Base-by-base conservation (phyloP, 2,329 filamentous ascomycete genomes). In the Colletotrichum sojae region DNA sequence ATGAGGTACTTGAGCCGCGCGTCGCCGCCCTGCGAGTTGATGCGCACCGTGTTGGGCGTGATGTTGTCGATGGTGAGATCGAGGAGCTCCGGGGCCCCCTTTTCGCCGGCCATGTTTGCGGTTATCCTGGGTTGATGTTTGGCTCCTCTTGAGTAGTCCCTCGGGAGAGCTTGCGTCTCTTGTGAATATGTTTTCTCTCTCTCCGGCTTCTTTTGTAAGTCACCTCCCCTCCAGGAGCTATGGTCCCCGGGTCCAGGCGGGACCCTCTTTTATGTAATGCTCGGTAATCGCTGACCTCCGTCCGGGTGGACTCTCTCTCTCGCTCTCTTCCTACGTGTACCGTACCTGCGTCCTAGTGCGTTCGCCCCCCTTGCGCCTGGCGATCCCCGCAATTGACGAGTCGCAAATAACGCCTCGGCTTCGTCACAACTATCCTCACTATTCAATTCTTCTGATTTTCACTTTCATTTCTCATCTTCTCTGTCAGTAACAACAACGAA, bases 11-110 rank as follows among this genome's bases (percentile, higher is more conserved):
- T 90, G 63, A 92, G 79, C 15, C 92, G 85, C 6, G 84, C 79
- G 73, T 93, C 85, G 3, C 82, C 76, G 74, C 88, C 87, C 78
- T 89, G 85, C 0, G 91, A 91, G 80, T 94, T 94, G 78, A 94
- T 92, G 49, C 84, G 82, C 73, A 91, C 84, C 18, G 90, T 89
- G 75, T 94, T 93, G 49, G 90, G 86, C 51, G 92, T 94, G 76
- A 94, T 94, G 79, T 93, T 94, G 73, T 92, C 90, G 66, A 89
- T 89, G 1, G 89, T 93, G 20, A 93, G 83, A 78, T 93, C 88
- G 77, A 90, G 90, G 79, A 91, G 82, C 5, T 83, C 82, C 60
- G 86, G 86, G n/a, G 31, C 31, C 10, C 22, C 55, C 18, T 58
- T 70, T 4, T 55, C 18, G 56, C 25, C 27, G 12, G 57, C 64